Base-by-base conservation (phyloP, 352 stramenopile species). In the Phytophthora boehmeriae region DNA sequence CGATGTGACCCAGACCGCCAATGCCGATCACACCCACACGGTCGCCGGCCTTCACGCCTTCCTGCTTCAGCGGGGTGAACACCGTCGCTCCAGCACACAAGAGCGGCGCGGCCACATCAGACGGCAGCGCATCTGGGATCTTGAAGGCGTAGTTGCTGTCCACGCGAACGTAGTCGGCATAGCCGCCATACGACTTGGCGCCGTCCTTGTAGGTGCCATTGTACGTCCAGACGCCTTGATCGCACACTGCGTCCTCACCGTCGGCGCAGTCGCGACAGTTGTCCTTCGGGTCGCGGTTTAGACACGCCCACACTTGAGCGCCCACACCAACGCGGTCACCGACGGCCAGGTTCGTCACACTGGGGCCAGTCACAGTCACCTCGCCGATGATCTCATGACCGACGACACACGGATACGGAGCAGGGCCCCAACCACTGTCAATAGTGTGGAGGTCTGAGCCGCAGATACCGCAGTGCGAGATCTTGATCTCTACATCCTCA, bases 381-480 rank as follows among this genome's bases (percentile, higher is more conserved):
- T 30, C 25, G 25, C 25, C 25, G 6, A 30, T 30, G 25, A 30
- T 30, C 25, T 83, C 74, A 47, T 86, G 76, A 14, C 76, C 76
- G 2, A 69, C 62, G 1, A 86, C 71, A 54, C 71, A 69, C 23
- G 72, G 75, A 54, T 80, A 80, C 10, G 14, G 28, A 16, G 56
- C 62, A 0, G 56, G 46, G 5, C 68, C 71, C 74, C 71, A 83
- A 30, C 72, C 71, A 27, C 64, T 59, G 47, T 76, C 63, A 47
- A 78, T 39, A 5, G 68, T 75, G 56, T 83, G 45, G 5, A 52
- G n/a, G 45, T 52, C 45, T 0, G 45, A 39, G 11, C 45, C 45
- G n/a, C 45, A 52, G 71, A 83, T 80, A n/a, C 71, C 75, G 53
- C 68, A 80, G 57, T 83, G 71, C 34, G 71, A 77, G 53, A 85